A percentile compares a stretch with the other conserved stretches of the same genome.
phyloP scores from a whole-genome alignment of 2,329 filamentous ascomycete genomes.

The Colletotrichum coccodes region DNA sequence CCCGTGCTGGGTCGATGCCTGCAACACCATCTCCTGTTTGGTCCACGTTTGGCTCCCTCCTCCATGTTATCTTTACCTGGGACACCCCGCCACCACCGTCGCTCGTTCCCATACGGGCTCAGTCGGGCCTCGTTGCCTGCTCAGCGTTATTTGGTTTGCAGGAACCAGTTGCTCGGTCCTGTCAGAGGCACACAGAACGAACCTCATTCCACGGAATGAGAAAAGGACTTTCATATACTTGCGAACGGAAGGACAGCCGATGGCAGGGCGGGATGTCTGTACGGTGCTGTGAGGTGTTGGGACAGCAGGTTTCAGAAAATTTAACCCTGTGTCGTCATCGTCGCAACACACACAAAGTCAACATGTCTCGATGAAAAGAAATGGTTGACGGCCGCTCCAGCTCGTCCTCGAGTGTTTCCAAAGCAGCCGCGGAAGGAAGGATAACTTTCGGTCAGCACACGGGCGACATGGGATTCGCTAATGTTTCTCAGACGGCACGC shows the following conservation, averaged over 20 bases:
- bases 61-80: neutral
- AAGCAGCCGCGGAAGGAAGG: conserved; percentile 1
- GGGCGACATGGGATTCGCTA: conserved; percentile 3
- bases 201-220: neutral
- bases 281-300: neutral
- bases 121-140: neutral
- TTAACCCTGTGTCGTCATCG: conserved; percentile 13
- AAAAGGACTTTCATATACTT: neutral
- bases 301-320: conserved; percentile 4
- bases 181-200: neutral
- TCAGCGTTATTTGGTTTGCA: neutral
- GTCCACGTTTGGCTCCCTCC: conserved; percentile 9
- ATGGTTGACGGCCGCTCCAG: neutral
- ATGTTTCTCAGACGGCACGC: conserved; percentile 19
- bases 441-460: conserved; percentile 5
- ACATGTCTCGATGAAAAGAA: neutral
- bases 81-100: neutral
- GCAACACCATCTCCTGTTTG: conserved; percentile 1
- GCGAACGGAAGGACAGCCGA: neutral
- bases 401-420: neutral
- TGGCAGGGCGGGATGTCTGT: neutral
- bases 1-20: conserved; percentile 7
- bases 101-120: neutral
- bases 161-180: neutral
- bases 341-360: conserved; percentile 15